Evolutionary conservation across 441 rosid species (phyloP), one percentile per base, ranked within the genome.

Genomic region (Gossypium laxum): DNA sequence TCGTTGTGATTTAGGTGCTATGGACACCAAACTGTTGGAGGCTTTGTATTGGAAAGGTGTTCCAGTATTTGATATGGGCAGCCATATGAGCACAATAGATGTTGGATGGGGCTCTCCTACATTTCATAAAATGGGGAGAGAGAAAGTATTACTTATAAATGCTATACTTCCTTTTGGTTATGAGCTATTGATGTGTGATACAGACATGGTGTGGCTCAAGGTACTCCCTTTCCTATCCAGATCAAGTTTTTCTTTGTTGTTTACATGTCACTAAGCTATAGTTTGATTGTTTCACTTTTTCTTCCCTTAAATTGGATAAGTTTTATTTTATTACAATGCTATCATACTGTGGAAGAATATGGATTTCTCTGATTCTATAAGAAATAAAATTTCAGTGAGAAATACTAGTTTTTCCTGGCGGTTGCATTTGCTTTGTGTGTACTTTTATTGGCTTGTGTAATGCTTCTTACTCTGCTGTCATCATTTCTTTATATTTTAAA

Each of bases 141-240:
- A 95, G 77, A 95, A 95, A 85, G 97, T 91, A 65, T 72, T 92
- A 76, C 87, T 94, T 73, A 92, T 94, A 24, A 92, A 94, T 69
- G 77, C 88, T 22, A 82, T 94, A 62, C 89, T 94, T 45, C 97
- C 98, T 55, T 91, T 77, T 75, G 99, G 99, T 64, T 85, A 67
- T 75, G 98, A 94, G 80, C 81, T 94, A 63, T 76, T 94, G 80
- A 94, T 92, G 99, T 94, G 99, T 50, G 99, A 94, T 75, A 91
- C 99, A 21, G 99, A 94, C 80, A 92, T 91, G 98, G 98, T 90
- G 71, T 94, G 99, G 99, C 82, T 95, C 73, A 95, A 95, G 98
- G 99, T 90, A 79, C 30, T 50, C 52, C 60, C 52, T 19, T 19
- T 54, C 59, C 59, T 19, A 26, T 70, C 45, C 17, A 28, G 15